Evolutionary conservation across 2,329 filamentous ascomycete genomes (phyloP).

Genomic region (Calonectria leucothoes): DNA sequence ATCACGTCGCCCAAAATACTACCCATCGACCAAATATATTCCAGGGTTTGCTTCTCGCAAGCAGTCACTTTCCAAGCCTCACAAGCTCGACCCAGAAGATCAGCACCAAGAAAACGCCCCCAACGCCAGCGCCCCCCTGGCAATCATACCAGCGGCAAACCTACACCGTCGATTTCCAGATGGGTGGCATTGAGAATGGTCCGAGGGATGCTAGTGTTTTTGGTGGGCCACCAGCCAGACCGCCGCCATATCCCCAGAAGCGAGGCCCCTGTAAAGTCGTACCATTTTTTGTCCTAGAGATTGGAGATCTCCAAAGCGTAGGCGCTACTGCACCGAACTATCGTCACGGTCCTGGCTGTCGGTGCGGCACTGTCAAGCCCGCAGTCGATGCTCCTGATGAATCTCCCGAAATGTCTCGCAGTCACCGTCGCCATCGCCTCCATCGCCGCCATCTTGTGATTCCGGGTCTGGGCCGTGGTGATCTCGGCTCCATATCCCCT

Average conservation of each 20-base stretch:
- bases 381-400: slow-evolving; percentile 17
- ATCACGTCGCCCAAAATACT: slow-evolving; percentile 5
- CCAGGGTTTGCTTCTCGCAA: background rate
- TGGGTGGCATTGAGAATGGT: slow-evolving; percentile 35
- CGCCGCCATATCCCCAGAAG: slow-evolving; percentile 35
- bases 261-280: slow-evolving; percentile 38
- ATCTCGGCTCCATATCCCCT: slow-evolving; percentile 6
- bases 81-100: slow-evolving; percentile 1
- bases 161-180: slow-evolving; percentile 26
- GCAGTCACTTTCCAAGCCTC: slow-evolving; percentile 15
- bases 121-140: slow-evolving; percentile 16
- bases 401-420: slow-evolving; percentile 30
- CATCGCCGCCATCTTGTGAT: slow-evolving; percentile 6
- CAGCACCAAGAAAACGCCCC: slow-evolving; percentile 17
- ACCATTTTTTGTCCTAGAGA: slow-evolving; percentile 42
- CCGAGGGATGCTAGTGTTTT: slow-evolving; percentile 31
- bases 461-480: background rate
- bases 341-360: slow-evolving; percentile 38
- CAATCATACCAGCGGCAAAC: slow-evolving; percentile 18
- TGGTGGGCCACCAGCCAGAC: slow-evolving; percentile 35
- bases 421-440: slow-evolving; percentile 22
- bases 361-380: slow-evolving; percentile 35
- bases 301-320: slow-evolving; percentile 44
- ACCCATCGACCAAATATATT: slow-evolving; percentile 6
- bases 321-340: slow-evolving; percentile 41